phyloP scores from a whole-genome alignment of 345 rosid genomes.

The Populus pruinosa region DNA sequence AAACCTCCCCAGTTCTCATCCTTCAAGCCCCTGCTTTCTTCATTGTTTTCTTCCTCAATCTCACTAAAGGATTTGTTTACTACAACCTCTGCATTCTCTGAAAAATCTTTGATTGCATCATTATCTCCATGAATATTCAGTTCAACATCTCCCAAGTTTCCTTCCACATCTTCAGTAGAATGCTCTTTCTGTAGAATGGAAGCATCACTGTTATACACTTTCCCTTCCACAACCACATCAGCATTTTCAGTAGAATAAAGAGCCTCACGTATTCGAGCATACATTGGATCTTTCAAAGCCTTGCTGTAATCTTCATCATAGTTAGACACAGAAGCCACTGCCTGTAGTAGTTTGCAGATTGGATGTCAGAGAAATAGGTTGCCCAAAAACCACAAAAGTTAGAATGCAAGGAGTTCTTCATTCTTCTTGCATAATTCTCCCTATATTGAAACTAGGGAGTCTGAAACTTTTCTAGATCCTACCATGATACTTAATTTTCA shows the following conservation, averaged over 20 bases:
- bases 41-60: conserved; percentile 16
- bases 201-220: conserved; percentile 21
- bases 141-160: conserved; percentile 7
- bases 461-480: neutral
- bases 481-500: neutral
- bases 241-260: conserved; percentile 38
- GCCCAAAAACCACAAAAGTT: neutral
- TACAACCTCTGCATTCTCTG: neutral
- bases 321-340: conserved; percentile 59
- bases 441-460: neutral
- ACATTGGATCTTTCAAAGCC: conserved; percentile 70
- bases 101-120: neutral
- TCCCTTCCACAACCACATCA: conserved; percentile 20
- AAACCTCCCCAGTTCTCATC: neutral
- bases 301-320: conserved; percentile 57
- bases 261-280: conserved; percentile 46
- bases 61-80: conserved; percentile 6
- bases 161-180: conserved; percentile 6
- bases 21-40: neutral
- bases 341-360: conserved; percentile 37
- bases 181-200: conserved; percentile 15
- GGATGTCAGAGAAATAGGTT: conserved; percentile 2
- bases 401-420: conserved; percentile 4
- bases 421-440: neutral
- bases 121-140: conserved; percentile 5